These are phyloP conservation scores for Ophiostoma fasciatum DNA, from an alignment of 2,329 filamentous ascomycete genomes.

Conservation along the genomic window DNA sequence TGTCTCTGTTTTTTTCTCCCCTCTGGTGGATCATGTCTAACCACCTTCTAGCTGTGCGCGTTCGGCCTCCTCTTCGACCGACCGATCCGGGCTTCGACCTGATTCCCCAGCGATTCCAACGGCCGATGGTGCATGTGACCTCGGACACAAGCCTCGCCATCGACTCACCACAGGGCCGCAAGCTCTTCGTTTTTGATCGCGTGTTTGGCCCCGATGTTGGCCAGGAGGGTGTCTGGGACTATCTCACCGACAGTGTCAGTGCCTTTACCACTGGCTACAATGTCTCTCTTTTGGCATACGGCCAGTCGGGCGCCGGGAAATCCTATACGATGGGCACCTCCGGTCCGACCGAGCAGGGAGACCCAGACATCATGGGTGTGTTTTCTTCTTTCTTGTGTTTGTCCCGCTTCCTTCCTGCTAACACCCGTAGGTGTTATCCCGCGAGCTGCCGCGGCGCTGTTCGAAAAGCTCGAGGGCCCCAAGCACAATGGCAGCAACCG, in stretches of 20 bases:
- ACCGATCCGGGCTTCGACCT: slow-evolving; percentile 86
- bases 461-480: slow-evolving; percentile 64
- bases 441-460: slow-evolving; percentile 70
- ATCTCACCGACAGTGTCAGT: slow-evolving; percentile 75
- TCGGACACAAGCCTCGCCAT: slow-evolving; percentile 75
- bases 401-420: background rate
- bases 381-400: background rate
- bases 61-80: slow-evolving; percentile 71
- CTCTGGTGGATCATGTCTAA: slow-evolving; percentile 1
- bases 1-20: background rate
- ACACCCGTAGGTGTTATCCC: slow-evolving; percentile 67
- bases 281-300: slow-evolving; percentile 91
- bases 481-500: slow-evolving; percentile 33
- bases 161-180: slow-evolving; percentile 81
- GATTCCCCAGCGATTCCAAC: slow-evolving; percentile 89
- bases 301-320: slow-evolving; percentile 93
- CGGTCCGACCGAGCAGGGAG: slow-evolving; percentile 60
- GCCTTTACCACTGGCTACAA: slow-evolving; percentile 96
- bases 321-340: slow-evolving; percentile 99
- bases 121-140: slow-evolving; percentile 79
- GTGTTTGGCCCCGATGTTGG: slow-evolving; percentile 74
- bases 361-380: slow-evolving; percentile 65
- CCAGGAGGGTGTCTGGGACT: slow-evolving; percentile 90
- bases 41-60: slow-evolving; percentile 65
- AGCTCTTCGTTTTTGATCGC: slow-evolving; percentile 91